Conservation (phyloP, 2,329 filamentous ascomycete genomes). For the Xylariaceae sp. region DNA sequence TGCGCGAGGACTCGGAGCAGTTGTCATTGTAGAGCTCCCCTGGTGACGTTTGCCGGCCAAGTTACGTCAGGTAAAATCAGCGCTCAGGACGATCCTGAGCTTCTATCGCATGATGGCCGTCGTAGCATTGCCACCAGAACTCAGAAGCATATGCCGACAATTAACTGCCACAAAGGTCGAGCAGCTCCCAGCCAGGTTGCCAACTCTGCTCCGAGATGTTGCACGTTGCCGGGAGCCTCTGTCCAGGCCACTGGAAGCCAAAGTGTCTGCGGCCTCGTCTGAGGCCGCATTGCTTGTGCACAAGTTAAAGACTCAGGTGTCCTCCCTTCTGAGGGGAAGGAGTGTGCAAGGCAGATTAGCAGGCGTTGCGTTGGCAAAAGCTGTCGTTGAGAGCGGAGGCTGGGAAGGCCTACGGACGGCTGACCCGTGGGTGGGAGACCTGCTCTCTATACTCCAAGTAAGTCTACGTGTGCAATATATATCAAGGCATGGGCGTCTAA, state of each 20-base stretch:
- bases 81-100: no score
- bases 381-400: constrained; percentile 72
- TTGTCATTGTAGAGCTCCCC: no score
- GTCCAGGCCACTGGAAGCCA: constrained; percentile 53
- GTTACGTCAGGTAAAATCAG: no score
- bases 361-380: constrained; percentile 72
- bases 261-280: constrained; percentile 51
- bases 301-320: constrained; percentile 72
- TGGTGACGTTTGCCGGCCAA: no score
- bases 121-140: constrained; percentile 44
- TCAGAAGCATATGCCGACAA: constrained; percentile 59
- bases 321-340: constrained; percentile 69
- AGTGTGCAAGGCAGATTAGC: constrained; percentile 68
- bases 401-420: constrained; percentile 71
- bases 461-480: constrained; percentile 7
- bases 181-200: constrained; percentile 66
- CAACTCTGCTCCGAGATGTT: constrained; percentile 57
- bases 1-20: no score
- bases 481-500: constrained; percentile 1
- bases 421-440: constrained; percentile 68
- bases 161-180: constrained; percentile 64
- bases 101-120: constrained; percentile 21
- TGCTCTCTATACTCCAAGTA: constrained; percentile 68
- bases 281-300: constrained; percentile 67
- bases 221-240: constrained; percentile 52